phyloP scores from a whole-genome alignment of 2,329 filamentous ascomycete species.

The Botrytis galanthina region DNA sequence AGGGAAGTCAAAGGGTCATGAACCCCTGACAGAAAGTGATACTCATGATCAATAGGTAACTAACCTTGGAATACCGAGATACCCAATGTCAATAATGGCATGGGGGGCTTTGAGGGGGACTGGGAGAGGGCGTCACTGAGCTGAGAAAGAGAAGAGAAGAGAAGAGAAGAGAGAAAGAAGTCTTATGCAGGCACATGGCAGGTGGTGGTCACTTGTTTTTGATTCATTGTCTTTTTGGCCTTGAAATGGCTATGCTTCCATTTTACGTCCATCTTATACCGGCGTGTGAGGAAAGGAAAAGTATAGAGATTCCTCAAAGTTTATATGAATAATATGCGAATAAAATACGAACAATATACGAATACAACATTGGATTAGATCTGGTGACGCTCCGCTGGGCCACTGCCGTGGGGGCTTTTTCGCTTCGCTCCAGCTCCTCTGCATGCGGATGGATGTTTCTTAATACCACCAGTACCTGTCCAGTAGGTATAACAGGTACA shows the following conservation, averaged over 20 bases:
- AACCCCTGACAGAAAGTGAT: conserved; percentile 2
- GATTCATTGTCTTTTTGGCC: not conserved
- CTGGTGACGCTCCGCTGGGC: not conserved
- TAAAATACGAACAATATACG: too few relatives aligned
- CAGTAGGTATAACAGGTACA: too few relatives aligned
- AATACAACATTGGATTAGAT: not conserved
- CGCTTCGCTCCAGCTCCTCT: not conserved
- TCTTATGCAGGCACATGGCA: not conserved
- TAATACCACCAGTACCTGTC: too few relatives aligned
- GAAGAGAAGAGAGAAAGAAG: not conserved
- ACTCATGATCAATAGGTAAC: not conserved
- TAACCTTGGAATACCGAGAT: too few relatives aligned
- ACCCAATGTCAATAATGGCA: not conserved
- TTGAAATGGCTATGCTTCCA: not conserved
- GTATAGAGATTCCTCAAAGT: not conserved
- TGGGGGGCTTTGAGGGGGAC: not conserved
- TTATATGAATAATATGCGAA: not conserved
- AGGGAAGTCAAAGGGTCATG: not conserved
- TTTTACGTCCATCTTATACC: not conserved
- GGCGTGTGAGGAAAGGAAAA: not conserved
- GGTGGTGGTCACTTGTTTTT: not conserved
- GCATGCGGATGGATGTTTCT: not conserved
- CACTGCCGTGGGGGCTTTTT: not conserved
- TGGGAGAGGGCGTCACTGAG: not conserved
- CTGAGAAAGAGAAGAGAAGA: too few relatives aligned